Percentiles rank a stretch among this genome's conserved stretches.
Conservation (phyloP, 1,284 basidiomycete species). For the Melampsora larici-populina region DNA sequence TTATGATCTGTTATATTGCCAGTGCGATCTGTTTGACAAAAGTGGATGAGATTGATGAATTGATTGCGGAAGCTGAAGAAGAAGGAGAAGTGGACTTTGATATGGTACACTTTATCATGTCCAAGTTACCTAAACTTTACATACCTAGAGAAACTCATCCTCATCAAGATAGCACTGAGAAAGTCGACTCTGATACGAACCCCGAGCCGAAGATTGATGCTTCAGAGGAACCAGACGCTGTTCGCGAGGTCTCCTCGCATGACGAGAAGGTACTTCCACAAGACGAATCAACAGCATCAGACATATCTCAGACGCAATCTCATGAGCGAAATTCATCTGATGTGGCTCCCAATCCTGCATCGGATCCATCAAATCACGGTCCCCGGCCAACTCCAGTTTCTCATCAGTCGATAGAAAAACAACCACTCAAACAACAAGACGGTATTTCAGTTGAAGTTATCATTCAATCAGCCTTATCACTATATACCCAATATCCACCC, state of each 20-base stretch:
- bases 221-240: not conserved
- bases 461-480: slow-evolving; percentile 45
- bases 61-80: not conserved
- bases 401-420: not conserved
- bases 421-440: not conserved
- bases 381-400: not conserved
- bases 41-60: not conserved
- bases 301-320: not conserved
- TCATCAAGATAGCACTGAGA: not conserved
- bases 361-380: not conserved
- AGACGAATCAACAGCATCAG: not conserved
- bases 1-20: slow-evolving; percentile 51
- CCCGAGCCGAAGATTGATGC: not conserved
- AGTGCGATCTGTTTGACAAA: slow-evolving; percentile 47
- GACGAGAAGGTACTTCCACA: not conserved
- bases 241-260: not conserved
- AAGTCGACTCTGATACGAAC: not conserved
- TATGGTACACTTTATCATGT: slow-evolving; percentile 36
- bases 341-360: not conserved
- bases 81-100: slow-evolving; percentile 14
- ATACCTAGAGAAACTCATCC: not conserved
- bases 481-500: slow-evolving; percentile 46
- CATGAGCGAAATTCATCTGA: not conserved
- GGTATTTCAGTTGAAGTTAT: slow-evolving; percentile 45
- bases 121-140: slow-evolving; percentile 8